Base-by-base conservation (phyloP, 257 asterid species). In the Vinca minor region DNA sequence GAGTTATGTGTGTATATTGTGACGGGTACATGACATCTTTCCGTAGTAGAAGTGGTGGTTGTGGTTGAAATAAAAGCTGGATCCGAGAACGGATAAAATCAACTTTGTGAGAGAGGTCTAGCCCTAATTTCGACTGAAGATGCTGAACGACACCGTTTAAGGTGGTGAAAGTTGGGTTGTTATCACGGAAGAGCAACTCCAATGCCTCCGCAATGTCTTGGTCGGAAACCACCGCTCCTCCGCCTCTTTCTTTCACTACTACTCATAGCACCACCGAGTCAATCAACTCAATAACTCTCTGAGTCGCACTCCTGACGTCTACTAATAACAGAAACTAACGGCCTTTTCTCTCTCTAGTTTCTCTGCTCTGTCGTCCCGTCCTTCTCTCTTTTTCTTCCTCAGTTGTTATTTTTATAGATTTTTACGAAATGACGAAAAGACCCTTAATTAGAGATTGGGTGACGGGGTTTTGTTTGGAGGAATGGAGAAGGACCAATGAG, bases 1-100 rank as follows among this genome's bases (percentile, higher is more conserved):
- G n/a, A n/a, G n/a, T n/a, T n/a, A n/a, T n/a, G n/a, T n/a, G n/a
- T n/a, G n/a, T n/a, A n/a, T n/a, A n/a, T n/a, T n/a, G n/a, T n/a
- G n/a, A n/a, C n/a, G n/a, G n/a, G n/a, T n/a, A n/a, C n/a, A n/a
- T n/a, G n/a, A n/a, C n/a, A n/a, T 74, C 79, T 63, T 73, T 76
- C 14, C 67, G 73, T 12, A 8, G 79, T 25, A 62, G 86, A 14
- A 25, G 59, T 11, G 46, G 59, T 4, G 65, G 59, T 26, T 39
- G 70, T 1, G 73, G 70, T 18, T 49, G 80, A 42, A 83, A 68
- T 75, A 82, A 73, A 61, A 72, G 73, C 65, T 82, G 88, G 86
- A 88, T 88, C 80, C 81, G 87, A 55, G 59, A 65, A 8, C 81
- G 80, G 59, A 88, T 83, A 53, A 88, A 83, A 77, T 88, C 96